Evolutionary conservation across 2,329 filamentous ascomycete species (phyloP), one percentile per base, ranked within the genome.

Genomic region (Rhynchosporium graminicola): DNA sequence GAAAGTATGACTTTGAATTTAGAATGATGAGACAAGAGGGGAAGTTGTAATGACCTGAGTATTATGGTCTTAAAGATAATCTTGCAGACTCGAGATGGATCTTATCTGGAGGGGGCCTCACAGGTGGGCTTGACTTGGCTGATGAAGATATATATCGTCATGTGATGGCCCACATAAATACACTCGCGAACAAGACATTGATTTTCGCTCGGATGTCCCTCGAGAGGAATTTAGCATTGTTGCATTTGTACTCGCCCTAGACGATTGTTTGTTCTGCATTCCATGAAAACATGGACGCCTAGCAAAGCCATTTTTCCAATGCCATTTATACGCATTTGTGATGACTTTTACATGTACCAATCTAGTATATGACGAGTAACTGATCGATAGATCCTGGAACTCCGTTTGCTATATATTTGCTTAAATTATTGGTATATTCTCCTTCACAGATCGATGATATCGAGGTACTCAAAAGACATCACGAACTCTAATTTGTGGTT

Each of bases 111-210:
- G 31, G 33, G 38, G 33, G 51, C 33, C 36, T 38, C 33, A 42
- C 40, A 8, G 50, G 51, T 54, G 51, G 51, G 51, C 51, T 42
- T 54, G 51, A 33, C 51, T 54, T 54, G 51, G 51, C 51, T 40
- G 26, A 12, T 42, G 33, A 52, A 42, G 33, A 13, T 13, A 54
- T 54, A 54, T 54, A 54, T 29, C 3, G 51, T 54, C 51, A 54
- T 36, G 38, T 54, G 51, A 54, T 54, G 36, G 38, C 36, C 36
- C 36, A 20, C 38, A 28, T 54, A 54, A 33, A 36, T 29, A 54
- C 33, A 36, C 28, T 33, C 20, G 40, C n/a, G 43, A 46, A 12
- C 8, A 46, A 20, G 43, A 20, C 26, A 5, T 26, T 8, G n/a
- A n/a, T 26, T 26, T 10, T 20, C 33, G 33, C 33, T 36, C 1